These are phyloP conservation scores for Globisporangium solare DNA, from an alignment of 352 stramenopile genomes.

Conservation along the genomic window DNA sequence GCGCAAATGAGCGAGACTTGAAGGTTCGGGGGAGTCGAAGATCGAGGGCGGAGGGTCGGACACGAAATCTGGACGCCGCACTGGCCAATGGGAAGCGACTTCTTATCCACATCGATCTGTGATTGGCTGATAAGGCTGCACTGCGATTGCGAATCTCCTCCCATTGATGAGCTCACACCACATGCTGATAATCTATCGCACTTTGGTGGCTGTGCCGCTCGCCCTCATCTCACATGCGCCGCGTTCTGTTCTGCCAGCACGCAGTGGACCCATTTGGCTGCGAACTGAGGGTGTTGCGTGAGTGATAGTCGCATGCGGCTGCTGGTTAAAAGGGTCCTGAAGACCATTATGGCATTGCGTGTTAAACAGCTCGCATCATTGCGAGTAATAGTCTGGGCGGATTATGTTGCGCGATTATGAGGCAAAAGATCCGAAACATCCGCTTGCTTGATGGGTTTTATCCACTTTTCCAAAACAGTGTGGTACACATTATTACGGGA, in stretches of 20 bases:
- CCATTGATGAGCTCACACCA: too few relatives aligned
- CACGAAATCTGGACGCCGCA: neutral
- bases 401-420: neutral
- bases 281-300: too few relatives aligned
- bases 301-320: too few relatives aligned
- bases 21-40: neutral
- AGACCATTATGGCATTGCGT: too few relatives aligned
- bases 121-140: slow-evolving; percentile 7
- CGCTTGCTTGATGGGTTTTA: slow-evolving; percentile 3
- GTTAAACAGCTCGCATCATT: too few relatives aligned
- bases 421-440: slow-evolving; percentile 5
- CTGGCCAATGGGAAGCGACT: neutral
- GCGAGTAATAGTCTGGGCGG: too few relatives aligned
- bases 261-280: too few relatives aligned
- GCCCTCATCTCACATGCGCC: too few relatives aligned
- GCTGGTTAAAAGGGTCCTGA: too few relatives aligned
- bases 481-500: neutral
- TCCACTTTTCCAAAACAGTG: neutral
- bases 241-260: too few relatives aligned
- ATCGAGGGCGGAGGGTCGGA: slow-evolving; percentile 6
- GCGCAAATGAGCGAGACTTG: slow-evolving; percentile 4
- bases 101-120: neutral
- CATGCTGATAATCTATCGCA: too few relatives aligned
- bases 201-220: too few relatives aligned
- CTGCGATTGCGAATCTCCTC: neutral